Conservation (phyloP, 176 grass and related monocot genomes). For the Phragmites australis region DNA sequence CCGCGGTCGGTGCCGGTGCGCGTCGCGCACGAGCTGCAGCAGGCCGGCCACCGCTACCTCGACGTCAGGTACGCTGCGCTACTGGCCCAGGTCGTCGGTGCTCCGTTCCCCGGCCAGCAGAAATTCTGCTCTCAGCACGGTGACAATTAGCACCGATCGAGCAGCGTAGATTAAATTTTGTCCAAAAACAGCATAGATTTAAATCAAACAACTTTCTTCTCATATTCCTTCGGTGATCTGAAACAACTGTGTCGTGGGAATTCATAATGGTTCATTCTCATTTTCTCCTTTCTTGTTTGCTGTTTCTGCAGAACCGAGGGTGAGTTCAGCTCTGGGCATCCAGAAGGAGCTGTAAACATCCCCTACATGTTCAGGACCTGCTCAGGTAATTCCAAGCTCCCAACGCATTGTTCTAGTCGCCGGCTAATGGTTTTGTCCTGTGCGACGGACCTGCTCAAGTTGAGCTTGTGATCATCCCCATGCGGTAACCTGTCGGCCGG, state of each 20-base stretch:
- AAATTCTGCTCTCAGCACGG: neutral
- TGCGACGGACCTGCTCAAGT: no score
- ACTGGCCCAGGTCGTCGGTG: neutral
- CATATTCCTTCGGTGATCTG: neutral
- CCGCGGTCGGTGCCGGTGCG: constrained; percentile 84
- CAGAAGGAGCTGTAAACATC: constrained; percentile 67
- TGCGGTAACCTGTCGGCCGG: neutral
- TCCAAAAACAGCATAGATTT: neutral
- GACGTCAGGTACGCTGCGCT: constrained; percentile 64
- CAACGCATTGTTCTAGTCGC: neutral
- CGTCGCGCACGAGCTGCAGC: constrained; percentile 75
- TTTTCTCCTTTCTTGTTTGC: neutral
- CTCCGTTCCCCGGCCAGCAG: neutral
- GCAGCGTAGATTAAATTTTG: neutral
- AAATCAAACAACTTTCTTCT: neutral
- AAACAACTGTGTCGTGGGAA: neutral
- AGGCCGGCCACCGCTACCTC: constrained; percentile 80
- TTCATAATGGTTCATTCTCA: neutral
- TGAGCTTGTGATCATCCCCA: neutral
- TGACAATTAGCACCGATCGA: neutral
- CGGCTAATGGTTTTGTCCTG: neutral
- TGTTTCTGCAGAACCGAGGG: constrained; percentile 49
- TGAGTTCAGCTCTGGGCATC: constrained; percentile 64
- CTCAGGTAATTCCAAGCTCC: constrained; percentile 46
- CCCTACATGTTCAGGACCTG: constrained; percentile 68